These are phyloP conservation scores for Basidioascus undulatus DNA, from an alignment of 768 basidiomycete species.

Conservation along the genomic window DNA sequence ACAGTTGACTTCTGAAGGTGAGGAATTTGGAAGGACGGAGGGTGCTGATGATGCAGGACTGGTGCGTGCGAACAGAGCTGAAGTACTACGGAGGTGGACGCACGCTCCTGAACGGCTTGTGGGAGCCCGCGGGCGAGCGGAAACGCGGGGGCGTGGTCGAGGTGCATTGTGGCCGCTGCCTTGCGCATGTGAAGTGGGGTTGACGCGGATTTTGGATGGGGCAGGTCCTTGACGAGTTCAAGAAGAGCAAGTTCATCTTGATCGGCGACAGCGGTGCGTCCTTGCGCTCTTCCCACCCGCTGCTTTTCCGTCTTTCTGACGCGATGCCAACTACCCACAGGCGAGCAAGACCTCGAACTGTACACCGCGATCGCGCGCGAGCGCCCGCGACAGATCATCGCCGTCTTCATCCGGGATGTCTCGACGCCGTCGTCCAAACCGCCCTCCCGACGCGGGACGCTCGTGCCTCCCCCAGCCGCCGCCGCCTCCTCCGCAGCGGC, in stretches of 20 bases:
- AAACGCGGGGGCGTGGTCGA: constrained; percentile 65
- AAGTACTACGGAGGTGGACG: constrained; percentile 58
- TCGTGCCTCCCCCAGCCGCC: no score
- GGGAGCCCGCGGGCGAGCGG: constrained; percentile 50
- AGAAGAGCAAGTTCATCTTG: background rate
- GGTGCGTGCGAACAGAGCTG: constrained; percentile 26
- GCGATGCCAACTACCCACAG: constrained; percentile 18
- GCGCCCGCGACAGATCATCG: constrained; percentile 37
- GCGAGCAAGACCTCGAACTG: constrained; percentile 85
- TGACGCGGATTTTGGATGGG: no score
- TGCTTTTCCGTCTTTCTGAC: background rate
- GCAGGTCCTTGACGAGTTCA: constrained; percentile 7
- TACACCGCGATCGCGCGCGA: constrained; percentile 54
- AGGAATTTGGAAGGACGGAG: no score
- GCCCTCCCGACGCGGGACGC: no score
- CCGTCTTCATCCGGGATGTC: constrained; percentile 64
- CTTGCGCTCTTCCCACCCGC: constrained; percentile 1
- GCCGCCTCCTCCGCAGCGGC: no score
- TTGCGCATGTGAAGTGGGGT: no score
- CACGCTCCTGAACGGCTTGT: constrained; percentile 56
- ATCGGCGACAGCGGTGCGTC: background rate
- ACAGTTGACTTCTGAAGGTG: no score
- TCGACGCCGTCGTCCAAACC: constrained; percentile 13
- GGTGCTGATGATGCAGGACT: no score
- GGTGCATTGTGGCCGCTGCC: no score